phyloP scores from a whole-genome alignment of 352 stramenopile genomes.

The Globisporangium viniferum region DNA sequence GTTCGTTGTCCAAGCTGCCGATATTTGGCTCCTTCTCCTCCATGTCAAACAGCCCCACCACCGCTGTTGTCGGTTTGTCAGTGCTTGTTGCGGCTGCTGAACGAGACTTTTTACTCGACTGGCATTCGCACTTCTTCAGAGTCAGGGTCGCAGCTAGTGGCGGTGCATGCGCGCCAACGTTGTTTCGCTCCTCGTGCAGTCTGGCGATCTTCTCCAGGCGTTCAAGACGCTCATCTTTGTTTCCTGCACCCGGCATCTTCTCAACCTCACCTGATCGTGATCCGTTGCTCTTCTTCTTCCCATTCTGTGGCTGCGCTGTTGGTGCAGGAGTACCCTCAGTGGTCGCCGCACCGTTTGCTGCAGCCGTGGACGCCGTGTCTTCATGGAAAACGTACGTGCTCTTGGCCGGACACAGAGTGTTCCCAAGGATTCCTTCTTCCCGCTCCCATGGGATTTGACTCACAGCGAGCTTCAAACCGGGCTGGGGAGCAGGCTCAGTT shows the following conservation, averaged over 20 bases:
- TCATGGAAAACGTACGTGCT: slow-evolving; percentile 81
- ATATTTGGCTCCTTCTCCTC: slow-evolving; percentile 65
- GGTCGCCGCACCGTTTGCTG: neutral
- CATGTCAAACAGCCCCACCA: slow-evolving; percentile 83
- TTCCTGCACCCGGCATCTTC: slow-evolving; percentile 69
- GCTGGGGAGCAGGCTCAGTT: neutral
- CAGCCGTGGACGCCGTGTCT: slow-evolving; percentile 18
- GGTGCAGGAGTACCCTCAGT: neutral
- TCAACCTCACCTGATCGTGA: slow-evolving; percentile 40
- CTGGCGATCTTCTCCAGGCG: slow-evolving; percentile 64
- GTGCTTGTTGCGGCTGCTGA: slow-evolving; percentile 11
- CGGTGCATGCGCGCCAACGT: slow-evolving; percentile 27
- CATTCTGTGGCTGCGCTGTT: slow-evolving; percentile 21
- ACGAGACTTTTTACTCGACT: slow-evolving; percentile 23
- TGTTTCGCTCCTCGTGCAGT: slow-evolving; percentile 67
- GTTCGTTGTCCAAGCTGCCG: slow-evolving; percentile 74
- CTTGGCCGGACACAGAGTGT: slow-evolving; percentile 63
- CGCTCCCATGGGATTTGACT: slow-evolving; percentile 58
- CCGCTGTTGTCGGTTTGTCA: slow-evolving; percentile 30
- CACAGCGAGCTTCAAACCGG: slow-evolving; percentile 36
- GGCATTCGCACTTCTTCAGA: slow-evolving; percentile 16
- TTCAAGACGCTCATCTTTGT: slow-evolving; percentile 66
- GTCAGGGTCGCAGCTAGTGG: slow-evolving; percentile 1
- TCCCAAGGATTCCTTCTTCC: slow-evolving; percentile 59
- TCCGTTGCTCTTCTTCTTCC: slow-evolving; percentile 44